Conservation (phyloP, 2,329 filamentous ascomycete genomes). For the Diaporthe velutina region DNA sequence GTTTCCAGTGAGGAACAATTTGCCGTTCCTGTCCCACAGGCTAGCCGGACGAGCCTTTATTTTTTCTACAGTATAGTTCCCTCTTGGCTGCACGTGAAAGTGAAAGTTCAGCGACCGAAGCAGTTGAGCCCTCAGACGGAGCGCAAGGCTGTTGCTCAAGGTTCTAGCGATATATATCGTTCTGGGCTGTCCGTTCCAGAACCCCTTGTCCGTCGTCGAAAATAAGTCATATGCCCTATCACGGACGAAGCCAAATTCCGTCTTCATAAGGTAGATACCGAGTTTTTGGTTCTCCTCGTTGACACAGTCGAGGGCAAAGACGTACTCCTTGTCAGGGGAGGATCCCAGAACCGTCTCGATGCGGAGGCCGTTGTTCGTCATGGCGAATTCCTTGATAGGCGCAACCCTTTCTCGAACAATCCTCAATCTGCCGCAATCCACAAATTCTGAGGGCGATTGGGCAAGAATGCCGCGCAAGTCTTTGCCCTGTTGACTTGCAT, state of each 20-base stretch:
- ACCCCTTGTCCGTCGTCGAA: slow-evolving; percentile 24
- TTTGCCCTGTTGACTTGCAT: slow-evolving; percentile 30
- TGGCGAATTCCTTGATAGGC: slow-evolving; percentile 37
- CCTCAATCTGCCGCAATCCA: slow-evolving; percentile 31
- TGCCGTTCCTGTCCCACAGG: slow-evolving; percentile 33
- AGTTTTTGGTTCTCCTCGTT: slow-evolving; percentile 27
- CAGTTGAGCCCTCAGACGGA: slow-evolving; percentile 25
- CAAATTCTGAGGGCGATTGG: slow-evolving; percentile 37
- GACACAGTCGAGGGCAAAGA: slow-evolving; percentile 37
- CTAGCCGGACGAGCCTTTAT: slow-evolving; percentile 14
- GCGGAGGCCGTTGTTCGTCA: slow-evolving; percentile 39
- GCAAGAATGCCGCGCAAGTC: slow-evolving; percentile 39
- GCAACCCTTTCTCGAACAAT: slow-evolving; percentile 33
- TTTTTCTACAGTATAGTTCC: neutral
- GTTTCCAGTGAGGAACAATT: slow-evolving; percentile 33
- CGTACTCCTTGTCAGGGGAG: slow-evolving; percentile 34
- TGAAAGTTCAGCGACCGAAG: slow-evolving; percentile 34
- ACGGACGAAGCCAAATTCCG: slow-evolving; percentile 31
- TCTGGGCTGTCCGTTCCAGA: slow-evolving; percentile 16
- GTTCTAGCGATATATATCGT: slow-evolving; percentile 34
- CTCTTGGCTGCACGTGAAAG: slow-evolving; percentile 25
- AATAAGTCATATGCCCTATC: slow-evolving; percentile 30
- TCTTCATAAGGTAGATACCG: slow-evolving; percentile 38
- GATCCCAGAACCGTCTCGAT: slow-evolving; percentile 35
- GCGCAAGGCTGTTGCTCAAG: slow-evolving; percentile 19